Evolutionary conservation across 139 green algal genomes (phyloP), one percentile per base, ranked within the genome.

Genomic region (Chlorella vulgaris): DNA sequence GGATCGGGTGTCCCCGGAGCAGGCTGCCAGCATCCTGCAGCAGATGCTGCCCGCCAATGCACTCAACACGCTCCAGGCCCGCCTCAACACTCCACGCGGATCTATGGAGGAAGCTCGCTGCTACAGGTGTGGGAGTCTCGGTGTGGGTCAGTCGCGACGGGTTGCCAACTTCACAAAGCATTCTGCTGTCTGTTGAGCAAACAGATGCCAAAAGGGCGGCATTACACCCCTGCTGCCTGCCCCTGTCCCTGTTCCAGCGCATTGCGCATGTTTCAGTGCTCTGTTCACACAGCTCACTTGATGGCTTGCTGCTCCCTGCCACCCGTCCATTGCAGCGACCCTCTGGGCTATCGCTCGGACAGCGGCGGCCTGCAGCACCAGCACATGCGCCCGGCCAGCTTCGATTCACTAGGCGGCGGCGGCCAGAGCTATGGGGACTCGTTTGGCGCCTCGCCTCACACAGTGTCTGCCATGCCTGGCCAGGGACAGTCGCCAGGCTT

Each of bases 1-100:
- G 53, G 81, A 84, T 24, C 55, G 38, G 47, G 35, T 87, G 18
- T 69, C 18, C 62, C 31, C 82, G 0, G 50, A 74, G 31, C 82
- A 86, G 74, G 82, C 82, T 8, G 76, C 82, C 38, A 65, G 36
- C 74, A 86, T 86, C 62, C 74, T 86, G 65, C 78, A 83, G 78
- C 76, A 81, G 61, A 81, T 81, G 76, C 76, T 81, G 76, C 42
- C 76, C 22, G 10, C 76, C 21, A 31, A 35, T 13, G 26, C 76
- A 8, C 76, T 81, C 13, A 47, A 42, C 42, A 31, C 39, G 29
- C 76, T 81, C 61, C 76, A 81, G 58, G 58, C 39, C 4, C 74
- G 66, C 38, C 74, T 80, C 15, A 69, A 35, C 58, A 80, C 74
- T 28, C 74, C 74, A n/a, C 74, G 74, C 38, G 38, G 38, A 6